Evolutionary conservation across 805 yeast species (phyloP), one percentile per base, ranked within the genome.

Genomic region (Zygoascus bituminiphila): DNA sequence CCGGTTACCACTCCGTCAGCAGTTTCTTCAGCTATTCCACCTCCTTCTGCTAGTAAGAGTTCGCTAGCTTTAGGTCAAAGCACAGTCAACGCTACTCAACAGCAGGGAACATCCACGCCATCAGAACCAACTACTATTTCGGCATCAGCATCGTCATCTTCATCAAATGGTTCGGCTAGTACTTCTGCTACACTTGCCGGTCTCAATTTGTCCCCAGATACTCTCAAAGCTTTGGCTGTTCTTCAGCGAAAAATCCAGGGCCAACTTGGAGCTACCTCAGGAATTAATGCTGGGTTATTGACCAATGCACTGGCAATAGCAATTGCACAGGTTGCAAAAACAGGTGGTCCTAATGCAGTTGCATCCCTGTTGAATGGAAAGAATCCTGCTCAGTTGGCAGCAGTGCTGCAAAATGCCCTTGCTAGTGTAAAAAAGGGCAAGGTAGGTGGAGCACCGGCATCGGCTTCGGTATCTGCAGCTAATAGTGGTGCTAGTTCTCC

Each of bases 241-340:
- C 67, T 91, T 48, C 96, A 91, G 66, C 88, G 87, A 58, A 96
- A 89, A 61, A 70, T 91, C 21, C 82, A 87, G 57, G 76, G 81
- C 12, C 75, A 89, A 49, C 84, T 94, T 26, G 78, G 87, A 51
- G 78, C 82, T 51, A 87, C 84, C 50, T 85, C 87, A 36, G 88
- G 84, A 22, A 79, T 88, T 5, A 87, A 91, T 45, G 85, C 96
- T 0, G 85, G 81, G 51, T 79, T 88, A 47, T 71, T 89, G 57
- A 89, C 96, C 7, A 88, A 85, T 57, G 96, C 96, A 1, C 72
- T 89, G 56, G 96, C 96, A 2, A 84, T 89, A 71, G 91, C 96
- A 0, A 88, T 89, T 53, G 91, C 94, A 9, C 89, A 82, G 56
- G 89, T 89, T 6, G 95, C 95, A 0, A 86, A 88, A 57, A 63